phyloP scores from a whole-genome alignment of 805 yeast genomes.

The Groenewaldozyma salmanticensis region DNA sequence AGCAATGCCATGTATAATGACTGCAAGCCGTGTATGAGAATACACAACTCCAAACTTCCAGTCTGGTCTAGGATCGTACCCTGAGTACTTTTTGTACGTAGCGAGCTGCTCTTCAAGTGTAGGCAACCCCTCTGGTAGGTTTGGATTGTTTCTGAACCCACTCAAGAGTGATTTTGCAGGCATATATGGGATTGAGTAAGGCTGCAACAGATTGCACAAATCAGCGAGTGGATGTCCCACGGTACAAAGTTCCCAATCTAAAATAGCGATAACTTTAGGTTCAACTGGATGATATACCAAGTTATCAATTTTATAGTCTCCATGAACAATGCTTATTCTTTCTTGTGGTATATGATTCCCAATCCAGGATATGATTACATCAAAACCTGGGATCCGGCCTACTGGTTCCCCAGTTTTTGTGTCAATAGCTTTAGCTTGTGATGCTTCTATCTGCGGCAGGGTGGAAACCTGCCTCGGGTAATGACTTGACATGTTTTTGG shows the following conservation, averaged over 20 bases:
- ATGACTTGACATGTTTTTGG: conserved; percentile 35
- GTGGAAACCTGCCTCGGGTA: conserved; percentile 46
- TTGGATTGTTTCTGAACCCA: background rate
- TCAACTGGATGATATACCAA: conserved; percentile 48
- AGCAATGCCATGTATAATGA: conserved; percentile 54
- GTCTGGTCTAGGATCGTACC: conserved; percentile 35
- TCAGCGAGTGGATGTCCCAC: conserved; percentile 58
- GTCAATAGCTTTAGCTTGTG: conserved; percentile 28
- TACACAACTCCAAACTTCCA: conserved; percentile 50
- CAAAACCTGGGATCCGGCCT: conserved; percentile 40
- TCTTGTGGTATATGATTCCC: conserved; percentile 37
- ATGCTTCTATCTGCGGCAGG: conserved; percentile 33
- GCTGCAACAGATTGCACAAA: conserved; percentile 47
- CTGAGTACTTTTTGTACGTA: conserved; percentile 24
- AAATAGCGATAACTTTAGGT: conserved; percentile 41
- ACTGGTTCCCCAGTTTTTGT: conserved; percentile 25
- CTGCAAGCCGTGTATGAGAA: conserved; percentile 45
- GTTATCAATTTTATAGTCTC: conserved; percentile 58
- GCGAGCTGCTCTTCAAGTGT: conserved; percentile 15
- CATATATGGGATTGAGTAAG: conserved; percentile 36
- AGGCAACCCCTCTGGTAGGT: too few relatives aligned
- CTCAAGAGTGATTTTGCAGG: conserved; percentile 6
- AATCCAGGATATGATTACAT: conserved; percentile 35
- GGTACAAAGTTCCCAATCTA: conserved; percentile 61
- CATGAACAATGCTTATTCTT: conserved; percentile 43